Conservation (phyloP, 2,329 filamentous ascomycete species). For the Geosmithia morbida region DNA sequence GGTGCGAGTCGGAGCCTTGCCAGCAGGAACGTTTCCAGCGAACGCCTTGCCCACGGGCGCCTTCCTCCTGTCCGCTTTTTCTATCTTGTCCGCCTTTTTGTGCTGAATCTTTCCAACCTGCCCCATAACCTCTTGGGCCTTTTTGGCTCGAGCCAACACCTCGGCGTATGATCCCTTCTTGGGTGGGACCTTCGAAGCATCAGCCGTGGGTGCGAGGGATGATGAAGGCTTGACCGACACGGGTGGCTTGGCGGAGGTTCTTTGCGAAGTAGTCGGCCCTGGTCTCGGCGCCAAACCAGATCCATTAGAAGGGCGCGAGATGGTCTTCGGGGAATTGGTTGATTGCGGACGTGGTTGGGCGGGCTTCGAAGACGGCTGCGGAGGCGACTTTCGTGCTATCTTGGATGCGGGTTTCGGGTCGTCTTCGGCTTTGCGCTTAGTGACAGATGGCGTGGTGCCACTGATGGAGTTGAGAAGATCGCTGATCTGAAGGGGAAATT, state of each 20-base stretch:
- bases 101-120: constrained; percentile 60
- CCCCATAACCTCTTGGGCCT: constrained; percentile 45
- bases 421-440: constrained; percentile 45
- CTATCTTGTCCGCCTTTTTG: constrained; percentile 52
- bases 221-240: constrained; percentile 5
- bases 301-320: constrained; percentile 9
- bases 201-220: constrained; percentile 19
- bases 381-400: constrained; percentile 17
- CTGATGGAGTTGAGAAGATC: constrained; percentile 48
- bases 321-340: constrained; percentile 9
- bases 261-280: constrained; percentile 5
- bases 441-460: constrained; percentile 30
- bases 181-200: constrained; percentile 27
- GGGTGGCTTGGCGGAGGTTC: constrained; percentile 7
- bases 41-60: background rate
- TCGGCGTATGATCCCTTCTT: constrained; percentile 66
- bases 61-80: constrained; percentile 22
- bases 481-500: constrained; percentile 16
- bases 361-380: constrained; percentile 4
- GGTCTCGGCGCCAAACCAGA: constrained; percentile 1
- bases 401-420: constrained; percentile 29
- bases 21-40: constrained; percentile 13
- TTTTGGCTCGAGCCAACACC: constrained; percentile 58
- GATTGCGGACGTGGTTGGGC: constrained; percentile 9
- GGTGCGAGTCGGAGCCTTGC: constrained; percentile 1